These are phyloP conservation scores for Colletotrichum noveboracense DNA, from an alignment of 2,329 filamentous ascomycete genomes.

Conservation along the genomic window DNA sequence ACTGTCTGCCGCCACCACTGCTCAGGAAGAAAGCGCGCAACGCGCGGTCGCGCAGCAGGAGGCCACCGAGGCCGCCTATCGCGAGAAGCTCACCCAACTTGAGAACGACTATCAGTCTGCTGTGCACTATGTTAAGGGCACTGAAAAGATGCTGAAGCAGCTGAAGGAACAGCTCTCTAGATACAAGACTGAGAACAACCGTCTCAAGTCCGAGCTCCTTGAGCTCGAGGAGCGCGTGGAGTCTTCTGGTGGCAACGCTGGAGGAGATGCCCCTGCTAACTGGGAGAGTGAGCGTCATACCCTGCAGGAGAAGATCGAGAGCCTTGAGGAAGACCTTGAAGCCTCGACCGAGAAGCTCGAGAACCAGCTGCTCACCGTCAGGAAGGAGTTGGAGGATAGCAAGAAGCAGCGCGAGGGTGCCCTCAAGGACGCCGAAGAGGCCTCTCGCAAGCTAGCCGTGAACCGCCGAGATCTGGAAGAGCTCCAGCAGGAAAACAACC, in stretches of 20 bases:
- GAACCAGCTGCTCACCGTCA: constrained; percentile 70
- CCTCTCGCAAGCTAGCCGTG: constrained; percentile 60
- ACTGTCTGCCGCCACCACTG: constrained; percentile 75
- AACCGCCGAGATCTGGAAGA: constrained; percentile 76
- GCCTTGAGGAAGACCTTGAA: constrained; percentile 72
- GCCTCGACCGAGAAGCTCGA: constrained; percentile 73
- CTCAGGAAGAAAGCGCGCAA: constrained; percentile 85
- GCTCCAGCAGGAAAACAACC: constrained; percentile 80
- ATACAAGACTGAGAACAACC: constrained; percentile 85
- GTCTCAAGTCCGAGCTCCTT: constrained; percentile 82
- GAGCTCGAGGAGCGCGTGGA: constrained; percentile 62
- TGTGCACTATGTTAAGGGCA: constrained; percentile 97
- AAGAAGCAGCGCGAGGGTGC: constrained; percentile 73
- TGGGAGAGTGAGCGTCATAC: constrained; percentile 78
- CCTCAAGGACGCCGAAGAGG: constrained; percentile 58
- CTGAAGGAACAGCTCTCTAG: constrained; percentile 97
- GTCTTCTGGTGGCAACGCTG: constrained; percentile 32
- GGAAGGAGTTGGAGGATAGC: constrained; percentile 69
- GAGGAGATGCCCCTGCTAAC: constrained; percentile 51
- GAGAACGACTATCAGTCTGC: constrained; percentile 98
- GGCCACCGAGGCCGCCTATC: constrained; percentile 87
- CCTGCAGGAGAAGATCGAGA: constrained; percentile 72
- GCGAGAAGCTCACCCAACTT: constrained; percentile 90
- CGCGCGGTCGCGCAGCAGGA: constrained; percentile 80
- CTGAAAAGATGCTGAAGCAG: constrained; percentile 98